Evolutionary conservation across 495 filamentous ascomycete species (phyloP).

Genomic region (Staphylotrichum tortipilum): DNA sequence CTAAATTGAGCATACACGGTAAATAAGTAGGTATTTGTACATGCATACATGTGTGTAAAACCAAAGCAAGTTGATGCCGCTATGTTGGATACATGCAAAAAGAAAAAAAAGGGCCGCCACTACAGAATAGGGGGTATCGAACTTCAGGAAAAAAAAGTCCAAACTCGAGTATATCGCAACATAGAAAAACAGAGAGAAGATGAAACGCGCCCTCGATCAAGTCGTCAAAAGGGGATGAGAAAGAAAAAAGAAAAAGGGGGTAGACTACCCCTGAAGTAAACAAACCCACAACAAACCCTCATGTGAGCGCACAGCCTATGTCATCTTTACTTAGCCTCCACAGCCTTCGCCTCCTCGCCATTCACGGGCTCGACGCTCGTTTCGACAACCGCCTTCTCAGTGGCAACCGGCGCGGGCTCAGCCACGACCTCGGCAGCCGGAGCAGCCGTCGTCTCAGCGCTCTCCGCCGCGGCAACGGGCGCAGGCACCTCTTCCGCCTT

Average conservation of each 20-base stretch:
- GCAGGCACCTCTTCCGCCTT: background rate
- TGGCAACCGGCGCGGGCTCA: background rate
- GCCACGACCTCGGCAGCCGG: background rate
- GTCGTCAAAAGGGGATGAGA: background rate
- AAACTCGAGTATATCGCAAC: background rate
- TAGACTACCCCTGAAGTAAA: background rate
- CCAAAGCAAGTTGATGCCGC: background rate
- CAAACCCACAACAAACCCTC: background rate
- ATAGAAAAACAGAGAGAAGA: background rate
- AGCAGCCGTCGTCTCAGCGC: background rate
- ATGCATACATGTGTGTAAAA: background rate
- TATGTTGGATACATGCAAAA: background rate
- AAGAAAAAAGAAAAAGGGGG: background rate
- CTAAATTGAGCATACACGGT: too few species aligned
- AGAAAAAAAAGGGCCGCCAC: background rate
- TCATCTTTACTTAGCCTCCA: background rate
- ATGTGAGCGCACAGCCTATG: too few species aligned
- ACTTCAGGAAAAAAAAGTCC: background rate
- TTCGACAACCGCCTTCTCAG: background rate
- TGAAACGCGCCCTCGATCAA: background rate
- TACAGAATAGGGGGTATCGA: slow-evolving; percentile 2
- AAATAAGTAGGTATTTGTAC: too few species aligned
- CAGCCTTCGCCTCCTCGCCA: background rate
- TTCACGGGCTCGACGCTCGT: background rate
- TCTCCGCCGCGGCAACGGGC: background rate